A percentile compares a stretch with the other conserved stretches of the same genome.
Conservation (phyloP, 306 rosid species). For the Cyclanthera cordifolia region DNA sequence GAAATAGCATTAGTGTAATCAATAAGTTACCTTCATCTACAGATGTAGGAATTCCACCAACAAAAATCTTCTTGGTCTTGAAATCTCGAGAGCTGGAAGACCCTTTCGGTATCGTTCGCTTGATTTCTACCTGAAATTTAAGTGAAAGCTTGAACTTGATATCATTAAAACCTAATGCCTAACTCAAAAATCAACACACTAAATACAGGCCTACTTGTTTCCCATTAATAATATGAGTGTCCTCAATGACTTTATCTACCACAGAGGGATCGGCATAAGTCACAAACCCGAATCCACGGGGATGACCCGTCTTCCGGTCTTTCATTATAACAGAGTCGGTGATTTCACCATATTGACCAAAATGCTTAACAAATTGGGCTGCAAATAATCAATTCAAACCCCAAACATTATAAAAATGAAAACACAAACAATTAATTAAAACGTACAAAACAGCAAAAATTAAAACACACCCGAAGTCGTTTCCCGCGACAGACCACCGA, state of each 20-base stretch:
- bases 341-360: slow-evolving; percentile 74
- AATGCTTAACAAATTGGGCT: slow-evolving; percentile 80
- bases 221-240: slow-evolving; percentile 63
- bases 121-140: slow-evolving; percentile 65
- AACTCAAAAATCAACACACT: slow-evolving; percentile 16
- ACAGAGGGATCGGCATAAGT: slow-evolving; percentile 73
- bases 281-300: slow-evolving; percentile 90
- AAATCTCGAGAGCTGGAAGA: slow-evolving; percentile 70
- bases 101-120: slow-evolving; percentile 92
- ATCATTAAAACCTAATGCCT: slow-evolving; percentile 14
- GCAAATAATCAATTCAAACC: slow-evolving; percentile 24
- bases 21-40: slow-evolving; percentile 63
- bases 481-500: background rate
- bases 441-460: background rate
- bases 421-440: background rate
- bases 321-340: slow-evolving; percentile 87
- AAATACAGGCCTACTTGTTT: slow-evolving; percentile 48
- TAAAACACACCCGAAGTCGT: background rate
- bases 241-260: slow-evolving; percentile 83
- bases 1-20: background rate
- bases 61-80: slow-evolving; percentile 84
- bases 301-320: slow-evolving; percentile 86
- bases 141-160: background rate
- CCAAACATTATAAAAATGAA: background rate
- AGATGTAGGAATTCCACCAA: slow-evolving; percentile 83